Evolutionary conservation across 148 eudicot genomes (phyloP), one percentile per base, ranked within the genome.

Genomic region (Nyssa sinensis): DNA sequence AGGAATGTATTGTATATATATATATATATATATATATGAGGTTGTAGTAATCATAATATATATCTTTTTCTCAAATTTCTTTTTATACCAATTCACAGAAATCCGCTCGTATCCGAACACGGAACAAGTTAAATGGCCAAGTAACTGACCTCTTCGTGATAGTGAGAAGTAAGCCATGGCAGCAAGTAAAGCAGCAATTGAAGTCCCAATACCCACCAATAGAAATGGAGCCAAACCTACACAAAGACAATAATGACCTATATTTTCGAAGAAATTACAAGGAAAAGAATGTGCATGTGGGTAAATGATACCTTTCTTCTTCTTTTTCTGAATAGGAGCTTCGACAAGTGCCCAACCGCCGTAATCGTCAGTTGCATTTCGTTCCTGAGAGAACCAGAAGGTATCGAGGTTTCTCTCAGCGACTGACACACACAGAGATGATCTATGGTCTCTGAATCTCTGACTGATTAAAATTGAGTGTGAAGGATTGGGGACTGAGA

Each of bases 271-370:
- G 21, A 10, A 13, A 49, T 7, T 49, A 7, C 57, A 1, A 12
- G 4, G 21, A 49, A 13, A 49, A 49, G 13, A 62, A 64, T 33
- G 53, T 21, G 29, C 35, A 71, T 2, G 28, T 51, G 25, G 19
- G 57, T 7, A 51, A n/a, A n/a, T n/a, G n/a, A n/a, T n/a, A 89
- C 89, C 88, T 86, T 64, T 78, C 62, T 75, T 82, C 64, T 75
- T 81, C 51, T 75, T 58, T 77, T 44, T 41, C 65, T 55, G 2
- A n/a, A n/a, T n/a, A n/a, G 84, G 81, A 44, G 79, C n/a, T 75
- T 87, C 85, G 12, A 73, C 71, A 70, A 82, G 10, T 6, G 71
- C 85, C 98, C 98, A 94, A n/a, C 98, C 98, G 73, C 85, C 87
- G 39, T 72, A 91, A 7, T 69, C 85, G 59, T 88, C 88, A 57